Base-by-base conservation (phyloP, 139 green algal species). In the Auxenochlorella pyrenoidosa region DNA sequence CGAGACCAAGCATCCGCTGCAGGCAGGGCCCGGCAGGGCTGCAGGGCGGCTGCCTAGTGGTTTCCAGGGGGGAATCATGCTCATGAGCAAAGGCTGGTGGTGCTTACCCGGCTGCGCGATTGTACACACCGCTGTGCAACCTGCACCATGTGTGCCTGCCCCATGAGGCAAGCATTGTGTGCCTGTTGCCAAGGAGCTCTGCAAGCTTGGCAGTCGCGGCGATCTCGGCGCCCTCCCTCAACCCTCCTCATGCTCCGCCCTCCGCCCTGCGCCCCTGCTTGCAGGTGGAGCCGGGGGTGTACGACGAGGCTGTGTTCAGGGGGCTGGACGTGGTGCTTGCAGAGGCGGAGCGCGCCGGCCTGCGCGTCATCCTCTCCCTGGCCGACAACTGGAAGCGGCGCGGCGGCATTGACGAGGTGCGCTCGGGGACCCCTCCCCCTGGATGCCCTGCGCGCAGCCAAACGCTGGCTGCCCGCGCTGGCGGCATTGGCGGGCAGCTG, bases 281-380 rank as follows among this genome's bases (percentile, higher is more conserved):
- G 81, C 87, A 94, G 92, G 79, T 87, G 2, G 24, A 68, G 21
- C 92, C 93, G 16, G 94, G 94, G 44, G 63, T 88, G 89, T 96
- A 96, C 75, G 85, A 93, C 59, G 93, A 96, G 85, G 73, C 86
- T 22, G 93, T 83, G 1, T 92, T 98, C 38, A 28, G 83, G n/a
- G 93, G 87, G 0, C 86, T 98, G 85, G 95, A 98, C 88, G 94
- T 88, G 51, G 91, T 97, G 51, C 58, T 98, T 34, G 88, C 93
- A 59, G 88, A 92, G 54, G 93, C 94, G 2, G 71, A 86, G 28
- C 63, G 76, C 16, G 78, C 88, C 36, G 93, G 93, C 0, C 83
- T 98, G 34, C 80, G 83, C 40, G 79, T 96, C 34, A 88, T 96
- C 54, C 71, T 97, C n/a, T 92, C 89, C 1, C 85, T 98, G n/a